Evolutionary conservation across 2,329 filamentous ascomycete genomes (phyloP).

Genomic region (Clonostachys rosea): DNA sequence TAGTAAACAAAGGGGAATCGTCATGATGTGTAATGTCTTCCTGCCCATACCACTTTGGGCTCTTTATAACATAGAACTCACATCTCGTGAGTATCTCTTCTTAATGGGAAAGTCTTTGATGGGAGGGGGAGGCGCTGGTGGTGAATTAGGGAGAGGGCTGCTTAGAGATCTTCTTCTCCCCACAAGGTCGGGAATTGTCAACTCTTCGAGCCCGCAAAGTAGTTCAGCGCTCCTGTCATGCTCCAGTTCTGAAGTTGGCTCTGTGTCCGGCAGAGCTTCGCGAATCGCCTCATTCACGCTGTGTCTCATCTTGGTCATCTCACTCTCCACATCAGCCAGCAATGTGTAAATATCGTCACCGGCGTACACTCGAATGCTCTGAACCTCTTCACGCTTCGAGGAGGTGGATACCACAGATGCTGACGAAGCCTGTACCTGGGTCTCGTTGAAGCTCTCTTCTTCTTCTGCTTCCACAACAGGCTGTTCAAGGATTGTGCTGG

Average conservation of each 20-base stretch:
- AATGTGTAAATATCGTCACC: slow-evolving; percentile 64
- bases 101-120: slow-evolving; percentile 14
- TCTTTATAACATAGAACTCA: neutral
- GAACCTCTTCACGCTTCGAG: slow-evolving; percentile 36
- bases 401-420: slow-evolving; percentile 5
- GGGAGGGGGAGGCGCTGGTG: slow-evolving; percentile 27
- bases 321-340: slow-evolving; percentile 59
- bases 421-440: neutral
- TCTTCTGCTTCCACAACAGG: slow-evolving; percentile 37
- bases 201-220: slow-evolving; percentile 29
- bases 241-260: slow-evolving; percentile 25
- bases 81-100: neutral
- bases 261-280: slow-evolving; percentile 5
- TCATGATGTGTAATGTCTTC: neutral
- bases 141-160: slow-evolving; percentile 7
- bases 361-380: slow-evolving; percentile 66
- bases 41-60: neutral
- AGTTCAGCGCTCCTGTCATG: slow-evolving; percentile 47
- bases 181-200: slow-evolving; percentile 16
- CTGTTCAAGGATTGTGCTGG: slow-evolving; percentile 50
- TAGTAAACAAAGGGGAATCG: neutral
- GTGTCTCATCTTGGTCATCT: slow-evolving; percentile 27
- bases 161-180: neutral
- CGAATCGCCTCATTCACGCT: slow-evolving; percentile 6
- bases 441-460: slow-evolving; percentile 7